These are phyloP conservation scores for Ophiostoma sp. DNA, from an alignment of 2,329 filamentous ascomycete species.

Conservation along the genomic window DNA sequence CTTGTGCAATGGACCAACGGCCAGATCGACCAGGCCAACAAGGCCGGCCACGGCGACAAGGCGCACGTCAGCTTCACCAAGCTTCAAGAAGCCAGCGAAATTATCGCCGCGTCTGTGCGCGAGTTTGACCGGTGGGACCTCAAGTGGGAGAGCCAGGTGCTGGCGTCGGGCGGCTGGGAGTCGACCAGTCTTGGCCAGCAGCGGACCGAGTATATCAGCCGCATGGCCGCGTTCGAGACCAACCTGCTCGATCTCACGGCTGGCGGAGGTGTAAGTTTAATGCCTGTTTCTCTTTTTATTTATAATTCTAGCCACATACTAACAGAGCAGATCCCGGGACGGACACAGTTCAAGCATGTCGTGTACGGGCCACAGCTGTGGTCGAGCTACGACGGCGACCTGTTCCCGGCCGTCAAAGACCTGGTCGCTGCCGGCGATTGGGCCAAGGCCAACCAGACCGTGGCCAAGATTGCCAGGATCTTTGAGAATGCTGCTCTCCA, in stretches of 20 bases:
- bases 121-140: constrained; percentile 72
- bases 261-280: constrained; percentile 64
- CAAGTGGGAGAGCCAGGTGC: constrained; percentile 68
- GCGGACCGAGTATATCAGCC: constrained; percentile 71
- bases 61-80: not conserved
- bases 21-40: constrained; percentile 45
- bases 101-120: constrained; percentile 55
- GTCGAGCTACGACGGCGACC: constrained; percentile 61
- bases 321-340: constrained; percentile 62
- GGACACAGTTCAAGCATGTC: constrained; percentile 90
- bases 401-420: constrained; percentile 82
- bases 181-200: constrained; percentile 59
- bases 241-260: constrained; percentile 70
- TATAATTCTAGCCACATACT: not conserved
- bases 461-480: constrained; percentile 66
- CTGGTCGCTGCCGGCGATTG: constrained; percentile 68
- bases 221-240: constrained; percentile 76
- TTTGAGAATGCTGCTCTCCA: constrained; percentile 54
- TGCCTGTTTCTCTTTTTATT: not conserved
- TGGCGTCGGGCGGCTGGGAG: constrained; percentile 70
- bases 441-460: constrained; percentile 59
- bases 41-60: constrained; percentile 35
- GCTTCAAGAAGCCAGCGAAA: constrained; percentile 57
- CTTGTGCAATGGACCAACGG: constrained; percentile 23
- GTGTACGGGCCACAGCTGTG: constrained; percentile 79